Conservation (phyloP, 768 basidiomycete species). For the Leccinellum rugosiceps region DNA sequence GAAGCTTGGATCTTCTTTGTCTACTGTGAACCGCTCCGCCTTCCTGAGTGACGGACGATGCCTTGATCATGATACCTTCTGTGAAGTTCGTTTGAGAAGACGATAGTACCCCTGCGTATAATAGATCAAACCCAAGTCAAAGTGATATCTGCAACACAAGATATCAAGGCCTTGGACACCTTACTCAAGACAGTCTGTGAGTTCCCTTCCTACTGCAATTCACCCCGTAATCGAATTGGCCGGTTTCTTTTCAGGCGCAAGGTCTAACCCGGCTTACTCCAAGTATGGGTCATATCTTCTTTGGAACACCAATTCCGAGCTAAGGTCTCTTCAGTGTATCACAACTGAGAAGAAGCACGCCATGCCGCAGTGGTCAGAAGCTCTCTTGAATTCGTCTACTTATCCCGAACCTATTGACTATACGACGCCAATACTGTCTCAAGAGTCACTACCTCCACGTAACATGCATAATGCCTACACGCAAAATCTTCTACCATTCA, state of each 20-base stretch:
- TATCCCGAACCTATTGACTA: slow-evolving; percentile 14
- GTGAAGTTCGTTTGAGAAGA: slow-evolving; percentile 45
- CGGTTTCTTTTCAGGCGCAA: slow-evolving; percentile 40
- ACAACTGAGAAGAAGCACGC: slow-evolving; percentile 48
- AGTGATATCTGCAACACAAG: slow-evolving; percentile 49
- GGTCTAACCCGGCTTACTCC: slow-evolving; percentile 51
- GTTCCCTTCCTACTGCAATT: slow-evolving; percentile 26
- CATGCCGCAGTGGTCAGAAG: slow-evolving; percentile 67
- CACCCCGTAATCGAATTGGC: not conserved
- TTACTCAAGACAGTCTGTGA: slow-evolving; percentile 56
- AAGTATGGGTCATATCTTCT: slow-evolving; percentile 34
- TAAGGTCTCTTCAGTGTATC: slow-evolving; percentile 41
- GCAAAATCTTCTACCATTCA: slow-evolving; percentile 62
- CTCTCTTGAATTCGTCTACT: slow-evolving; percentile 41
- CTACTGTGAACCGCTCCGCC: too few relatives aligned
- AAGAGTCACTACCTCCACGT: slow-evolving; percentile 39
- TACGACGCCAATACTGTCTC: slow-evolving; percentile 10
- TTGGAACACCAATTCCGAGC: not conserved
- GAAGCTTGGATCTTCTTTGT: too few relatives aligned
- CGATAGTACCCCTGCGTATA: slow-evolving; percentile 39
- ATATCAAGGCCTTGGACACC: slow-evolving; percentile 55
- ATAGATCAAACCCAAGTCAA: slow-evolving; percentile 13
- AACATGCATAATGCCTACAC: slow-evolving; percentile 73
- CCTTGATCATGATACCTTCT: slow-evolving; percentile 43
- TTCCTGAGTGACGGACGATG: too few relatives aligned